Evolutionary conservation across 2,329 filamentous ascomycete species (phyloP).

Genomic region (Metarhizium anisopliae): DNA sequence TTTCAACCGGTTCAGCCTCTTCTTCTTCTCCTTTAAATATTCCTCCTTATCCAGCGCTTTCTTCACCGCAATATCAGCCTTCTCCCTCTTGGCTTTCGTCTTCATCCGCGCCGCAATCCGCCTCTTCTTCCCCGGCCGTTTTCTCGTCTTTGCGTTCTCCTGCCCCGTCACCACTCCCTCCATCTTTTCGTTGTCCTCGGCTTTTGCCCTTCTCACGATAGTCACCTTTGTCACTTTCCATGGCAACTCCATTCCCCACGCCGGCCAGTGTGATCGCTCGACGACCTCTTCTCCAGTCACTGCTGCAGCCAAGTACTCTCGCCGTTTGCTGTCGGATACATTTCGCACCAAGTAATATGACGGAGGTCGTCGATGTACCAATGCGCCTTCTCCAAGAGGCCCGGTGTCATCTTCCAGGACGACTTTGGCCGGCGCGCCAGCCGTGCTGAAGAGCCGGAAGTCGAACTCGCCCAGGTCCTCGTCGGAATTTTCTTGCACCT

Average conservation of each 20-base stretch:
- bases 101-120: slow-evolving; percentile 42
- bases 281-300: slow-evolving; percentile 44
- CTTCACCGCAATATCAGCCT: slow-evolving; percentile 28
- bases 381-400: slow-evolving; percentile 25
- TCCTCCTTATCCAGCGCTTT: slow-evolving; percentile 42
- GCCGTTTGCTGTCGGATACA: slow-evolving; percentile 25
- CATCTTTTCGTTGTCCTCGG: not conserved
- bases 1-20: slow-evolving; percentile 49
- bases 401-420: slow-evolving; percentile 36
- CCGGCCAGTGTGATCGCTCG: slow-evolving; percentile 29
- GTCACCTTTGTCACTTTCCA: slow-evolving; percentile 45
- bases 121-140: slow-evolving; percentile 48
- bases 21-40: slow-evolving; percentile 51
- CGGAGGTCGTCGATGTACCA: slow-evolving; percentile 28
- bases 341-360: slow-evolving; percentile 40
- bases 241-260: slow-evolving; percentile 51
- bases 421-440: slow-evolving; percentile 37
- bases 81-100: slow-evolving; percentile 32
- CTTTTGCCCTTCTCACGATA: slow-evolving; percentile 19
- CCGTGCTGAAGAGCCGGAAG: slow-evolving; percentile 48
- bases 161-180: slow-evolving; percentile 10
- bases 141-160: slow-evolving; percentile 18
- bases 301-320: slow-evolving; percentile 35
- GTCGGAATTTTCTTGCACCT: slow-evolving; percentile 13
- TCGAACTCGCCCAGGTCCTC: slow-evolving; percentile 34